These are phyloP conservation scores for Phytophthora sansomeana DNA, from an alignment of 352 stramenopile species.

Conservation along the genomic window DNA sequence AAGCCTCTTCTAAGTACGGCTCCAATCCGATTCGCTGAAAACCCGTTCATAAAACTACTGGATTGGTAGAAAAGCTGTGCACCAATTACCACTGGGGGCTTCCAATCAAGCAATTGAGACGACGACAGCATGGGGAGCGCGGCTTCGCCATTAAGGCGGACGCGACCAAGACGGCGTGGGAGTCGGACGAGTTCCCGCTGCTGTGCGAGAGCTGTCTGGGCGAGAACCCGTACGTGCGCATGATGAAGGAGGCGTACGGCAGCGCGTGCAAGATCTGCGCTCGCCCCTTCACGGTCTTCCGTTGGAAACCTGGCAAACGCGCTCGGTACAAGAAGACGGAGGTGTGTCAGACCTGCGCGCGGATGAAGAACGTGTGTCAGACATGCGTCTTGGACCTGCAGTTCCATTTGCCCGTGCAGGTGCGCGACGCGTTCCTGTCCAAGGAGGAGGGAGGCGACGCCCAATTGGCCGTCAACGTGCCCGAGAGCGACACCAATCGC, in stretches of 20 bases:
- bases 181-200: constrained; percentile 97
- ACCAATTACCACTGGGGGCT: neutral
- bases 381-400: constrained; percentile 98
- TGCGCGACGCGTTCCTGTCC: constrained; percentile 92
- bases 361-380: constrained; percentile 99
- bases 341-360: constrained; percentile 98
- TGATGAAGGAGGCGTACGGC: constrained; percentile 97
- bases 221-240: constrained; percentile 99
- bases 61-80: neutral
- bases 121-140: constrained; percentile 71
- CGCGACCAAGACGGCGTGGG: constrained; percentile 85
- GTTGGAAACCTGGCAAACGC: constrained; percentile 97
- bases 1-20: constrained; percentile 3
- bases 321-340: constrained; percentile 98
- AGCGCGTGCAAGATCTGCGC: constrained; percentile 99
- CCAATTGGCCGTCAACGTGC: constrained; percentile 78
- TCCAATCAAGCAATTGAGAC: constrained; percentile 9
- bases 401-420: constrained; percentile 96
- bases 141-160: constrained; percentile 90
- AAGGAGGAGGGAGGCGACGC: constrained; percentile 39
- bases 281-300: constrained; percentile 97
- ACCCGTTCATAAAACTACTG: neutral
- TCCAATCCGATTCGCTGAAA: constrained; percentile 1
- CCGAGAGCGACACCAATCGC: constrained; percentile 95
- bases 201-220: constrained; percentile 99